phyloP scores from a whole-genome alignment of 139 green algal genomes.

The Protoeuglena noctilucae region DNA sequence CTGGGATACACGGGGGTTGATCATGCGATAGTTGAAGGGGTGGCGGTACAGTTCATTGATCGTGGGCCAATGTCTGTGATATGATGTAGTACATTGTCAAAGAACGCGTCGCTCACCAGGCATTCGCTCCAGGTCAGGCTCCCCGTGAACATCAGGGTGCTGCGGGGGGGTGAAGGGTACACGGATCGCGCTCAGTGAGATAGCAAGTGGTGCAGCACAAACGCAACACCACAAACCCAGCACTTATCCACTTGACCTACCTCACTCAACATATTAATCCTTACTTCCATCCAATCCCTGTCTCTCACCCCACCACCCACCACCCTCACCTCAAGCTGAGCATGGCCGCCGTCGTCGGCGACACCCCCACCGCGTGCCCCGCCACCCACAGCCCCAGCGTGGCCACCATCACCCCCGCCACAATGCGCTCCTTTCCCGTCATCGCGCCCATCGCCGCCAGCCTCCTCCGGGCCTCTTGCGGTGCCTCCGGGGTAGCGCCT shows the following conservation, averaged over 20 bases:
- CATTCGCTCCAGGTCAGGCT: constrained; percentile 8
- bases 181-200: constrained; percentile 10
- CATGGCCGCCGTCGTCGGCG: neutral
- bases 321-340: neutral
- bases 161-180: constrained; percentile 26
- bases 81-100: no score
- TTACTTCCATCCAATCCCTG: neutral
- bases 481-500: no score
- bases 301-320: neutral
- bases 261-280: neutral
- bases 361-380: neutral
- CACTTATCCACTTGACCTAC: neutral
- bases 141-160: constrained; percentile 17
- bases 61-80: no score
- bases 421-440: constrained; percentile 18
- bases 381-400: constrained; percentile 29
- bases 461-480: constrained; percentile 11
- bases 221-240: neutral
- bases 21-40: no score
- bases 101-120: constrained; percentile 9
- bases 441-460: constrained; percentile 20
- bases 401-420: constrained; percentile 23
- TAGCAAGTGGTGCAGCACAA: neutral
- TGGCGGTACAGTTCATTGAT: no score
- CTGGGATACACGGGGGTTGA: constrained; percentile 21